Percentiles rank a stretch among this genome's conserved stretches.
Conservation (phyloP, 225 moss, liverwort and hornwort species). For the Sphagnum contortum region DNA sequence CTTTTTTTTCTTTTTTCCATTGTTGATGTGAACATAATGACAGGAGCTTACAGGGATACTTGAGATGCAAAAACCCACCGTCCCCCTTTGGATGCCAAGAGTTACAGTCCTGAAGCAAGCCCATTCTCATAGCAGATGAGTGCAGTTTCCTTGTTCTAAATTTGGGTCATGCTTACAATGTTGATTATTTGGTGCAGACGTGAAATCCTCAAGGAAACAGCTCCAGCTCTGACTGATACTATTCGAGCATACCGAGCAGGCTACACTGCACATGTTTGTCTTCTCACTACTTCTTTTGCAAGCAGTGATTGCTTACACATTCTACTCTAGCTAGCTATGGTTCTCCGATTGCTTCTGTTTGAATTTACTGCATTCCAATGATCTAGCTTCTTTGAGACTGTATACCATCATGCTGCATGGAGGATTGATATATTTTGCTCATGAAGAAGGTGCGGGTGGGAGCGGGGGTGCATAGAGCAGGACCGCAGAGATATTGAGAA, state of each 20-base stretch:
- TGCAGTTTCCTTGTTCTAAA: too few relatives aligned
- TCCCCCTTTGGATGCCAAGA: too few relatives aligned
- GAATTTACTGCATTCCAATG: not conserved
- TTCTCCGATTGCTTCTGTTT: too few relatives aligned
- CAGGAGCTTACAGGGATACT: too few relatives aligned
- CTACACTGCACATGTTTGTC: conserved; percentile 74
- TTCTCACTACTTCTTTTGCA: not conserved
- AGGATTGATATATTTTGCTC: too few relatives aligned
- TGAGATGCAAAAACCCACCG: too few relatives aligned
- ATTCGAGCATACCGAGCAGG: conserved; percentile 91
- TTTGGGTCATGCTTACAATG: not conserved
- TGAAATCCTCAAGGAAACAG: conserved; percentile 78
- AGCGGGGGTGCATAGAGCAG: conserved; percentile 14
- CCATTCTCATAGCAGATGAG: too few relatives aligned
- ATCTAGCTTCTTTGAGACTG: not conserved
- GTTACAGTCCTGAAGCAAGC: too few relatives aligned
- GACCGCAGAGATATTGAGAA: conserved; percentile 79
- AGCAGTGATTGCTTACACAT: not conserved
- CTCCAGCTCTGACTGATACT: conserved; percentile 54
- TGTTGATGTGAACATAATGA: too few relatives aligned
- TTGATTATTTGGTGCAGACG: conserved; percentile 27
- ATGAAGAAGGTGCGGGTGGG: too few relatives aligned
- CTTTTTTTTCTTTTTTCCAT: too few relatives aligned
- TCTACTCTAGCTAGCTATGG: not conserved
- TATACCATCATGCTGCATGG: too few relatives aligned